These are phyloP conservation scores for Amauroascus niger DNA, from an alignment of 2,329 filamentous ascomycete genomes.

Conservation along the genomic window DNA sequence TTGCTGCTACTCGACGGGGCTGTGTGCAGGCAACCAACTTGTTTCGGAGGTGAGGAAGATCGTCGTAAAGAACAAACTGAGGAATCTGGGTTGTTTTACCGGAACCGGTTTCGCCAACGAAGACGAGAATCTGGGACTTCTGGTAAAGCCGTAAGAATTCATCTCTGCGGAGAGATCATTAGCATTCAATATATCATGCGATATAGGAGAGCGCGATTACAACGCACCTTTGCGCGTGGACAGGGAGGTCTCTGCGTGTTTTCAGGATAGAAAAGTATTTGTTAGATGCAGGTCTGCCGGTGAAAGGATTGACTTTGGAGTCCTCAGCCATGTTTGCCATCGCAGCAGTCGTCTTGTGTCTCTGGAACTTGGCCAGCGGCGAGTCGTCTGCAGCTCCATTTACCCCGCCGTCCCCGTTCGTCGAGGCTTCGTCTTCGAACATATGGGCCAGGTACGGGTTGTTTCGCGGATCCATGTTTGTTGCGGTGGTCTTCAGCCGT, in stretches of 20 bases:
- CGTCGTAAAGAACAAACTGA: conserved; percentile 95
- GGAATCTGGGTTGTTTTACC: conserved; percentile 99
- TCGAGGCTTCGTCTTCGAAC: conserved; percentile 49
- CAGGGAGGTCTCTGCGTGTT: conserved; percentile 72
- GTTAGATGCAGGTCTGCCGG: conserved; percentile 60
- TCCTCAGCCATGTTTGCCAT: conserved; percentile 68
- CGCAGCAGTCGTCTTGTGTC: conserved; percentile 69
- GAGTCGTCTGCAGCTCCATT: conserved; percentile 32
- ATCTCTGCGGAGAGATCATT: conserved; percentile 44
- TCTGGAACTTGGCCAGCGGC: conserved; percentile 57
- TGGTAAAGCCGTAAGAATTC: conserved; percentile 94
- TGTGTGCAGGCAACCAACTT: conserved; percentile 97
- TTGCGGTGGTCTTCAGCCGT: conserved; percentile 44
- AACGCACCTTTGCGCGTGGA: conserved; percentile 73
- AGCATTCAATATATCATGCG: conserved; percentile 9
- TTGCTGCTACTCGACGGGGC: conserved; percentile 92
- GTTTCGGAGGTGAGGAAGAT: conserved; percentile 72
- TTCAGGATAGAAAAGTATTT: conserved; percentile 87
- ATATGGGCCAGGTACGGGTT: conserved; percentile 93
- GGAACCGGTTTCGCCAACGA: conserved; percentile 97
- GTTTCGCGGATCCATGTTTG: conserved; percentile 44
- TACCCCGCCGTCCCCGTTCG: conserved; percentile 23
- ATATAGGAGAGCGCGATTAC: neutral
- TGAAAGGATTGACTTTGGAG: conserved; percentile 77
- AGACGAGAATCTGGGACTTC: conserved; percentile 87